Percentiles rank a stretch among this genome's conserved stretches.
Conservation (phyloP, 345 rosid species). For the Camelina sativa region DNA sequence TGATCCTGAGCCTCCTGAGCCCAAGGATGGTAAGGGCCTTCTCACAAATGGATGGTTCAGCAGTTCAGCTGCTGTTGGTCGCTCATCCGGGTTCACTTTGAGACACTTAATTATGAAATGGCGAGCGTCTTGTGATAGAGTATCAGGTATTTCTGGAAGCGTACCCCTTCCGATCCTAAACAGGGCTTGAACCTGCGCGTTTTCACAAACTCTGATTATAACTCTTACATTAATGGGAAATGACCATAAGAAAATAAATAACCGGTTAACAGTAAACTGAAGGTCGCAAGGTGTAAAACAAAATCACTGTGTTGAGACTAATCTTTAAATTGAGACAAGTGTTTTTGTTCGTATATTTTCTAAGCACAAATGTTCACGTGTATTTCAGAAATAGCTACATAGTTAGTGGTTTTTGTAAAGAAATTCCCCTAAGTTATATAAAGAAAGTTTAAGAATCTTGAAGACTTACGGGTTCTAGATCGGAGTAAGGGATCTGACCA, state of each 20-base stretch:
- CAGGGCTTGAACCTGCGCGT: slow-evolving; percentile 68
- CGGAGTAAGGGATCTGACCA: slow-evolving; percentile 58
- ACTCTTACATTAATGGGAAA: neutral
- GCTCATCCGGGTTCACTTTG: slow-evolving; percentile 62
- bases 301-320: neutral
- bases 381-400: neutral
- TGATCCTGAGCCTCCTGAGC: slow-evolving; percentile 21
- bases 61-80: slow-evolving; percentile 76
- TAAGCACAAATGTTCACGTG: neutral
- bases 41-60: slow-evolving; percentile 76
- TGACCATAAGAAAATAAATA: neutral
- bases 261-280: neutral
- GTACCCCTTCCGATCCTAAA: slow-evolving; percentile 76
- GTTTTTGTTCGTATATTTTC: neutral
- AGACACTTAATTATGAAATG: slow-evolving; percentile 76
- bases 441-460: slow-evolving; percentile 10
- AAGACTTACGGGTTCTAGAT: slow-evolving; percentile 64
- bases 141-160: slow-evolving; percentile 66
- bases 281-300: no score
- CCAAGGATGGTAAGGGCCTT: slow-evolving; percentile 51
- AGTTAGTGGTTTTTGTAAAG: neutral
- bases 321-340: neutral
- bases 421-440: neutral
- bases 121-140: slow-evolving; percentile 63
- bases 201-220: slow-evolving; percentile 14